These are phyloP conservation scores for maize (Zea mays) DNA, from an alignment of 176 grass and related monocot genomes.

Conservation along the genomic window Zm-B73-REFERENCE-NAM-5.0 NC_050096.1:271116001-271116500, in stretches of 20 bases:
- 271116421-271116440: too few relatives aligned
- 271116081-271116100: slow-evolving; percentile 21
- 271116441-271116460: too few relatives aligned
- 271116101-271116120: not conserved
- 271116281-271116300: not conserved
- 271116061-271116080: not conserved
- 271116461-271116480: too few relatives aligned
- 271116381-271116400: too few relatives aligned
- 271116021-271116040: not conserved
- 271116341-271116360: too few relatives aligned
- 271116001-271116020: not conserved
- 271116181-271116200: not conserved
- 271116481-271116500: not conserved
- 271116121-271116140: not conserved
- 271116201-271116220: not conserved
- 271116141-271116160: not conserved
- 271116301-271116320: not conserved
- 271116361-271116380: too few relatives aligned
- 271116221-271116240: not conserved
- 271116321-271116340: too few relatives aligned
- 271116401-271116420: too few relatives aligned
- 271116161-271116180: not conserved
- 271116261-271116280: not conserved
- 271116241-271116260: not conserved
- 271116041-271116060: not conserved